phyloP scores from a whole-genome alignment of 345 rosid genomes.

The Salix exigua region DNA sequence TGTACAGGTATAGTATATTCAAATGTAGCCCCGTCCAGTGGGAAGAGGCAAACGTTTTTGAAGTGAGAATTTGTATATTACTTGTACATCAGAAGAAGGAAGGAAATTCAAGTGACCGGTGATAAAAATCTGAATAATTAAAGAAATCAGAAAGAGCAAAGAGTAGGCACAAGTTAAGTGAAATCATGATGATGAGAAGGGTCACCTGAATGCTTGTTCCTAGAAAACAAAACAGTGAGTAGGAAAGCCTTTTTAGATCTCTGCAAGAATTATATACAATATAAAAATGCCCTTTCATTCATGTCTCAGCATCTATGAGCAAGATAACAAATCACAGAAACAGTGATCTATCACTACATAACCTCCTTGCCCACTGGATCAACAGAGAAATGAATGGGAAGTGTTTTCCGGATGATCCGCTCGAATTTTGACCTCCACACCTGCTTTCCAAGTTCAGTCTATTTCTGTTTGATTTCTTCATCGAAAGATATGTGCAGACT shows the following conservation, averaged over 20 bases:
- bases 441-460: conserved; percentile 38
- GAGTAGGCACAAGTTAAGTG: background rate
- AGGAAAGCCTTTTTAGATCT: background rate
- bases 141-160: background rate
- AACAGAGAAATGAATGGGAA: conserved; percentile 57
- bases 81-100: no score
- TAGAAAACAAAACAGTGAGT: background rate
- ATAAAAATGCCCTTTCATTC: background rate
- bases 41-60: no score
- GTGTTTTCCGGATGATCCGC: conserved; percentile 39
- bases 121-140: background rate
- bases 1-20: no score
- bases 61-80: no score
- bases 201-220: background rate
- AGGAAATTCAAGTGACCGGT: background rate
- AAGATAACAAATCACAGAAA: conserved; percentile 5
- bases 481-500: background rate
- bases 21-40: no score
- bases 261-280: background rate
- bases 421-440: conserved; percentile 64
- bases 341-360: conserved; percentile 47
- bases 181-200: background rate
- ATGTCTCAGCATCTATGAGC: conserved; percentile 13
- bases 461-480: background rate
- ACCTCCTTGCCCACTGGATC: conserved; percentile 80